Evolutionary conservation across 2,329 filamentous ascomycete genomes (phyloP).

Genomic region (Fusarium neocosmosporiellum): DNA sequence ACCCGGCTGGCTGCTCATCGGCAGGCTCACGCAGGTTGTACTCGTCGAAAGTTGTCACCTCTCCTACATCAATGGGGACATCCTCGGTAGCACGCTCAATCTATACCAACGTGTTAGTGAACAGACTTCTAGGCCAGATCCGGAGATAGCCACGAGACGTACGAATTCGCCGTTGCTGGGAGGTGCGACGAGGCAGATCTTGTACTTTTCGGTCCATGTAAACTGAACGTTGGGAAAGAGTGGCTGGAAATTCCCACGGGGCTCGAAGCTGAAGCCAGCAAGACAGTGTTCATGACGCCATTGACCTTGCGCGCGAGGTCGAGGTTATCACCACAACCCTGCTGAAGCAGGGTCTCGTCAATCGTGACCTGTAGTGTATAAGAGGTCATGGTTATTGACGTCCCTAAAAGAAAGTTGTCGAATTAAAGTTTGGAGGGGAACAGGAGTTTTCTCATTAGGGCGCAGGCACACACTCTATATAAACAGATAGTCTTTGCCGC

Average conservation of each 20-base stretch:
- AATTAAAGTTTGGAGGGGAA: not conserved
- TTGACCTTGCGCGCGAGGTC: not conserved
- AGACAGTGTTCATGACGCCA: not conserved
- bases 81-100: not conserved
- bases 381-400: not conserved
- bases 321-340: not conserved
- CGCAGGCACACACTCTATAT: not conserved
- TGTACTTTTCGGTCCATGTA: not conserved
- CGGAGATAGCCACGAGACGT: not conserved
- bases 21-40: not conserved
- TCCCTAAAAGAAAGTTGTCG: not conserved
- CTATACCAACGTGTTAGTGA: not conserved
- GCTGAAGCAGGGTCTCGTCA: not conserved
- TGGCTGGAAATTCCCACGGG: not conserved
- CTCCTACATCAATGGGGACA: not conserved
- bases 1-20: not conserved
- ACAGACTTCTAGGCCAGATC: not conserved
- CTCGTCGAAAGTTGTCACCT: not conserved
- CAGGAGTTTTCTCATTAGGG: not conserved
- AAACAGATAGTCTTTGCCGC: not conserved
- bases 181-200: not conserved
- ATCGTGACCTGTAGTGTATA: not conserved
- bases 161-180: not conserved
- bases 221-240: not conserved
- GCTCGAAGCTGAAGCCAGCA: not conserved